phyloP scores from a whole-genome alignment of 2,329 filamentous ascomycete genomes.

The Simplicillium sp. region DNA sequence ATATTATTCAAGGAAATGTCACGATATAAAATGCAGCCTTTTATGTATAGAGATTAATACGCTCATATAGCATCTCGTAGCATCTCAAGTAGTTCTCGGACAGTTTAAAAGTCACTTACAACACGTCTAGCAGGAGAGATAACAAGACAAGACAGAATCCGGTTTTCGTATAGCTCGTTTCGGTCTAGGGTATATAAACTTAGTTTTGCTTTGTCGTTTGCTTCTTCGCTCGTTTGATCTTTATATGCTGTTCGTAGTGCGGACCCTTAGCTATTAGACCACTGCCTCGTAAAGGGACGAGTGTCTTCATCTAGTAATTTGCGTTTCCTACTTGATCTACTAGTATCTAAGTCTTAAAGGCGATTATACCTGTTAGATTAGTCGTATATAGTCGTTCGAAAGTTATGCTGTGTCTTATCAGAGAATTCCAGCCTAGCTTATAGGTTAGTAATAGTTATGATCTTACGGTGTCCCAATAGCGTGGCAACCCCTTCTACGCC shows the following conservation, averaged over 20 bases:
- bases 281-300: conserved; percentile 5
- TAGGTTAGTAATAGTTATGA: conserved; percentile 1
- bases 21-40: conserved; percentile 23
- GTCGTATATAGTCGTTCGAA: conserved; percentile 2
- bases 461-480: conserved; percentile 2
- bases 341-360: conserved; percentile 1
- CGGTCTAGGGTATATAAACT: conserved; percentile 5
- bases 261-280: conserved; percentile 7
- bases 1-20: conserved; percentile 28
- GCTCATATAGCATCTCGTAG: conserved; percentile 24
- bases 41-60: conserved; percentile 21
- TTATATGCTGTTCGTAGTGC: conserved; percentile 2
- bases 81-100: conserved; percentile 21
- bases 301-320: conserved; percentile 5
- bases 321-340: conserved; percentile 4
- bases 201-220: conserved; percentile 3
- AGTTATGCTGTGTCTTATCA: conserved; percentile 1
- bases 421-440: conserved; percentile 3
- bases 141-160: conserved; percentile 5
- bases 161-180: conserved; percentile 8
- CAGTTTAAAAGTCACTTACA: conserved; percentile 13
- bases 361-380: conserved; percentile 1
- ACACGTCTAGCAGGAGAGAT: conserved; percentile 8
- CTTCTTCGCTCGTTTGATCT: neutral
- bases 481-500: conserved; percentile 5